Percentiles rank a stretch among this genome's conserved stretches.
phyloP scores from a whole-genome alignment of 1,284 basidiomycete genomes.

The Apiotrichum laibachii region DNA sequence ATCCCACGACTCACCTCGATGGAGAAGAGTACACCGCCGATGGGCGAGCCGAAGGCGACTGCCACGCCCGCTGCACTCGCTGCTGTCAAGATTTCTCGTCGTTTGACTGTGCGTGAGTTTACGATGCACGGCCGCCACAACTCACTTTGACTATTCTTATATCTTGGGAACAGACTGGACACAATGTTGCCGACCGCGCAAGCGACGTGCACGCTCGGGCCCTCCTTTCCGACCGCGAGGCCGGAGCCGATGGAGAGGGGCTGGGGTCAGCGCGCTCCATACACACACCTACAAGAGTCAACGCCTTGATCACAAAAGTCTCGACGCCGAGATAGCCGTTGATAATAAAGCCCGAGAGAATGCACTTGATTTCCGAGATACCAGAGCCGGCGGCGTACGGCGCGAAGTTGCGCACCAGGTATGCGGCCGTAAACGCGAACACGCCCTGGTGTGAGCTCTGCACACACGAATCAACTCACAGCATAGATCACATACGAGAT shows the following conservation, averaged over 20 bases:
- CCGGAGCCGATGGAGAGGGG: constrained; percentile 97
- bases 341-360: constrained; percentile 95
- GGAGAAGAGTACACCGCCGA: constrained; percentile 91
- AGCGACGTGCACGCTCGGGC: constrained; percentile 95
- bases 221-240: constrained; percentile 96
- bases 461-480: constrained; percentile 57
- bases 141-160: constrained; percentile 81
- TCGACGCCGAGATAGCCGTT: constrained; percentile 86
- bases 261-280: constrained; percentile 53
- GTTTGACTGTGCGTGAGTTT: constrained; percentile 65
- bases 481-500: constrained; percentile 83
- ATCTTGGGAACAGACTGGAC: constrained; percentile 74
- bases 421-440: constrained; percentile 80
- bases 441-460: constrained; percentile 55
- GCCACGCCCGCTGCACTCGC: constrained; percentile 96
- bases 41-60: constrained; percentile 95
- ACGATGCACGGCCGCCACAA: constrained; percentile 13
- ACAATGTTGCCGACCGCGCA: constrained; percentile 89
- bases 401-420: constrained; percentile 82
- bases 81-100: constrained; percentile 91
- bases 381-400: constrained; percentile 97
- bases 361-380: constrained; percentile 99
- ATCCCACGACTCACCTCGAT: constrained; percentile 54
- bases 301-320: constrained; percentile 86
- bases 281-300: constrained; percentile 68